Evolutionary conservation across 163 green algal genomes (phyloP), one percentile per base, ranked within the genome.

Genomic region (Chloromonas sp.): DNA sequence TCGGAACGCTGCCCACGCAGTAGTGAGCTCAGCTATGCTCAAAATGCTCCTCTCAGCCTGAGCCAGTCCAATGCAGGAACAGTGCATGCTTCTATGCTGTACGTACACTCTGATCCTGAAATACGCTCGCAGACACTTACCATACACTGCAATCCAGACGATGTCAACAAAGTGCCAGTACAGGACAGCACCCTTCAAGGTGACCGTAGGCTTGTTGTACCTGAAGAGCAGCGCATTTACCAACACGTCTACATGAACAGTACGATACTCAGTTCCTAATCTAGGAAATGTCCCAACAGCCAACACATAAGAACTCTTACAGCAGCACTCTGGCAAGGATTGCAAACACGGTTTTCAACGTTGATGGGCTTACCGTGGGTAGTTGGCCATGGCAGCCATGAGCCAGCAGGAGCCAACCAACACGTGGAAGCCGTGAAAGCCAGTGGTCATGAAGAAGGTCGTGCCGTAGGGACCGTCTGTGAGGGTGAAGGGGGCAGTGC

Each of bases 111-210:
- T 36, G 36, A 36, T 36, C 36, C 36, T 36, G 36, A 36, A 36
- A 36, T 36, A 36, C 36, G 36, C 36, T 36, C 36, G 36, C 36
- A 36, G 36, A 36, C 36, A 36, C 36, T 36, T 74, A 71, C 82
- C 86, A 78, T 89, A 89, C 84, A 89, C 88, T 61, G 88, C 88
- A 79, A 92, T 92, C 88, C 88, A 92, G 3, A 92, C 88, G 77
- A 92, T 90, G 85, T 92, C 88, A 78, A 92, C 88, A 78, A 92
- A 92, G n/a, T 92, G 88, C 88, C 88, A 91, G 86, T 91, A 91
- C 60, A 91, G 81, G 58, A 91, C 85, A 1, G 84, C 86, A 15
- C 82, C 84, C 74, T 86, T 87, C 70, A 91, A 84, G 66, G 62
- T 79, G 14, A 85, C 81, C n/a, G 86, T 87, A 0, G 83, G 77